Conservation (phyloP, 140 eudicot species). For the Senecio squalidus region DNA sequence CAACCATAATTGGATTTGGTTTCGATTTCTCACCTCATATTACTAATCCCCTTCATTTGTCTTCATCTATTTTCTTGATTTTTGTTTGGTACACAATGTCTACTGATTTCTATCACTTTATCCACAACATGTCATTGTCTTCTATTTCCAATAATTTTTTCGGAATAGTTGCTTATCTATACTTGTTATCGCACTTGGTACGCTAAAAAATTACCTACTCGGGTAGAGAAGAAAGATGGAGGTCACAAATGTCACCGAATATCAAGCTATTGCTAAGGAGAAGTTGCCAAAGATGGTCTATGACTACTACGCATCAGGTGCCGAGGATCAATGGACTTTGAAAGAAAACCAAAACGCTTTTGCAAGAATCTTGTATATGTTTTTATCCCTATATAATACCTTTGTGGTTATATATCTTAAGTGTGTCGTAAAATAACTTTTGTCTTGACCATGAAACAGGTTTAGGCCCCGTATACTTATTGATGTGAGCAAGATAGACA, state of each 20-base stretch:
- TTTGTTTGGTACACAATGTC: conserved; percentile 31
- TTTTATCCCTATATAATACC: neutral
- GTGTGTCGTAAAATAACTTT: conserved; percentile 1
- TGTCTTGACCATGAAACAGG: conserved; percentile 33
- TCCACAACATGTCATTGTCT: conserved; percentile 26
- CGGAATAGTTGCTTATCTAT: conserved; percentile 20
- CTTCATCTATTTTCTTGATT: conserved; percentile 20
- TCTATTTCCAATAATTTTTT: conserved; percentile 11
- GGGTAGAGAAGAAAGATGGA: conserved; percentile 35
- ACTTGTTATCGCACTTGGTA: conserved; percentile 23
- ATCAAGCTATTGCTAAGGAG: conserved; percentile 82
- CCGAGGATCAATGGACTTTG: conserved; percentile 91
- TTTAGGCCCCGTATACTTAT: conserved; percentile 94
- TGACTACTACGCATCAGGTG: conserved; percentile 95
- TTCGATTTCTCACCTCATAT: conserved; percentile 45
- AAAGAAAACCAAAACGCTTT: conserved; percentile 81
- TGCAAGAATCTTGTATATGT: conserved; percentile 65
- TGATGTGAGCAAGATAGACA: conserved; percentile 49
- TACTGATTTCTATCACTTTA: conserved; percentile 24
- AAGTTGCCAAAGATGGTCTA: conserved; percentile 86
- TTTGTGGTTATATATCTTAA: neutral
- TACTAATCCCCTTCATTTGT: conserved; percentile 39
- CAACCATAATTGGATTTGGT: conserved; percentile 40
- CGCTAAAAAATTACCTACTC: conserved; percentile 16
- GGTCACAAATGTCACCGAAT: conserved; percentile 78